These are phyloP conservation scores for Botryosphaeria dothidea DNA, from an alignment of 2,329 filamentous ascomycete genomes.

Conservation along the genomic window DNA sequence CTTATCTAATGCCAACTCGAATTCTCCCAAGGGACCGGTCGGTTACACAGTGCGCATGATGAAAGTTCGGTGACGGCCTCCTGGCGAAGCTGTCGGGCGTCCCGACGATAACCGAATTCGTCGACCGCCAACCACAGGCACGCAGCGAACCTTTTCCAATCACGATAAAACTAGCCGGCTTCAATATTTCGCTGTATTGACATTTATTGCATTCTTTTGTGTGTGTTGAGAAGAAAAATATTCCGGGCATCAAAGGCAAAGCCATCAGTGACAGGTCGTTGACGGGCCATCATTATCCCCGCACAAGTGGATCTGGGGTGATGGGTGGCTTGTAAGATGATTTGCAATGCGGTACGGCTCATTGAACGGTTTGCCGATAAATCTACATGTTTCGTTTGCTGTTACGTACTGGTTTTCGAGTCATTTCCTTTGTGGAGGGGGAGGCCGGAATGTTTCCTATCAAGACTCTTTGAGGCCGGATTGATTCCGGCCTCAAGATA, in stretches of 20 bases:
- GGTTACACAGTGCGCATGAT: background rate
- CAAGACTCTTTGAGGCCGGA: conserved; percentile 30
- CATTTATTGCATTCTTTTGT: too few relatives aligned
- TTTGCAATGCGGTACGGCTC: conserved; percentile 4
- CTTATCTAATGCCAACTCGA: conserved; percentile 1
- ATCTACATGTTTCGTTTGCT: conserved; percentile 16
- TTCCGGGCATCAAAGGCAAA: too few relatives aligned
- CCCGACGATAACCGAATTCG: conserved; percentile 3
- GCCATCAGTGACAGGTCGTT: too few relatives aligned
- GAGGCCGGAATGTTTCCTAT: conserved; percentile 34
- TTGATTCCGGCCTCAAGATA: conserved; percentile 32
- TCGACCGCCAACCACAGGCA: background rate
- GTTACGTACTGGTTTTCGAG: conserved; percentile 41
- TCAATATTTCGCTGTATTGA: background rate
- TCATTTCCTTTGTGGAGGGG: conserved; percentile 21
- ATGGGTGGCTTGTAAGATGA: background rate
- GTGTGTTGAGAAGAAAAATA: too few relatives aligned
- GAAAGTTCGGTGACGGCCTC: background rate
- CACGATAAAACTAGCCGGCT: too few relatives aligned
- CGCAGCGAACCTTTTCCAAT: too few relatives aligned
- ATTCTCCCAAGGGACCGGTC: background rate
- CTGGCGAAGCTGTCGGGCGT: background rate
- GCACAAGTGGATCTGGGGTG: background rate
- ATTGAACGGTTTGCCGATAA: conserved; percentile 11
- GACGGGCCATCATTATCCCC: background rate